Evolutionary conservation across 495 filamentous ascomycete species (phyloP).

Genomic region (Neurospora discreta): DNA sequence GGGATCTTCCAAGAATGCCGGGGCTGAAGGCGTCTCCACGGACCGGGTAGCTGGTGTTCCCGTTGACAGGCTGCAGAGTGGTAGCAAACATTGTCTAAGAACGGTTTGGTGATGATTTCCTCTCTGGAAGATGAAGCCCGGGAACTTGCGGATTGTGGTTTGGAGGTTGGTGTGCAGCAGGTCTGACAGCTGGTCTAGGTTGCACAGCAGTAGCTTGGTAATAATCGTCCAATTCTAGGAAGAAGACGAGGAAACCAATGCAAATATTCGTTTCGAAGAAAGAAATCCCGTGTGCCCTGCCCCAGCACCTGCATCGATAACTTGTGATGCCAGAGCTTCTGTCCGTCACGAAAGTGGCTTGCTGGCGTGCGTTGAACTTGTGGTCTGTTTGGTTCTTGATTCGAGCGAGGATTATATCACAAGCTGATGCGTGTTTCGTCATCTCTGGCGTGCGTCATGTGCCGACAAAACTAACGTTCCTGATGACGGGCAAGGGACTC

Average conservation of each 20-base stretch:
- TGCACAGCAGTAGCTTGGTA: neutral
- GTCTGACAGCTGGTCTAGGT: neutral
- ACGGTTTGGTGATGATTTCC: neutral
- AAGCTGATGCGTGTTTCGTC: neutral
- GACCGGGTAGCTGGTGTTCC: neutral
- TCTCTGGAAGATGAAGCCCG: neutral
- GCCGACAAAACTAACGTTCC: neutral
- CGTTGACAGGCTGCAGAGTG: neutral
- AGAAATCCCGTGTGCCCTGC: neutral
- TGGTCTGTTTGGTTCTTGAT: neutral
- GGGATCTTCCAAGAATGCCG: neutral
- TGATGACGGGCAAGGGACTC: neutral
- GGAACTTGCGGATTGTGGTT: neutral
- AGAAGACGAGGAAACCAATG: neutral
- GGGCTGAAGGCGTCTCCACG: neutral
- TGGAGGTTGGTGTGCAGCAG: neutral
- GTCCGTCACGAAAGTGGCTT: neutral
- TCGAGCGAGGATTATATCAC: neutral
- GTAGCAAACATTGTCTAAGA: neutral
- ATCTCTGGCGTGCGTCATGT: neutral
- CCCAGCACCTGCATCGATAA: neutral
- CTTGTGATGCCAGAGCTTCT: neutral
- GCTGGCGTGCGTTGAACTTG: neutral
- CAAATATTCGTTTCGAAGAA: neutral
- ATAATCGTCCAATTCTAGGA: neutral